These are phyloP conservation scores for Centella asiatica DNA, from an alignment of 129 eudicot species.

Conservation along the genomic window DNA sequence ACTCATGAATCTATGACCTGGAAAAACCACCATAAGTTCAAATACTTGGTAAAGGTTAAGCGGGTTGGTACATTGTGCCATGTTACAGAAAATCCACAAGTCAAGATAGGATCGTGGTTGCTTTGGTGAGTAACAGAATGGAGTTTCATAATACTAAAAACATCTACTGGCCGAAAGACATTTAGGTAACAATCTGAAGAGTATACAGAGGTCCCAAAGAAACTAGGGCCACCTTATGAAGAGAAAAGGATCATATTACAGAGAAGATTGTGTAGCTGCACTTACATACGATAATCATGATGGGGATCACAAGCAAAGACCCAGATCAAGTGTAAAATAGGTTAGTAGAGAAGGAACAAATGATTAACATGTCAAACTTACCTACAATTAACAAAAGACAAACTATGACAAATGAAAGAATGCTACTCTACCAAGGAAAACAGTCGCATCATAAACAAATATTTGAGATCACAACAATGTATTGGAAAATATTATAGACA, in stretches of 20 bases:
- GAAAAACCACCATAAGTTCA: not conserved
- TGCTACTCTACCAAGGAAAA: too few species aligned
- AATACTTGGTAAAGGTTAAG: not conserved
- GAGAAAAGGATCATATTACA: not conserved
- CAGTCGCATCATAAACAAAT: not conserved
- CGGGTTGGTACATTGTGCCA: not conserved
- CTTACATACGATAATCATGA: too few species aligned
- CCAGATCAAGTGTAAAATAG: too few species aligned
- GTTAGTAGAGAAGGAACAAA: not conserved
- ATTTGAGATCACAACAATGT: not conserved
- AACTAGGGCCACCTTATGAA: not conserved
- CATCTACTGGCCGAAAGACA: not conserved
- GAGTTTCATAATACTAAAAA: too few species aligned
- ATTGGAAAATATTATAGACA: not conserved
- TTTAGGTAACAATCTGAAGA: not conserved
- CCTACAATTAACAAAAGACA: not conserved
- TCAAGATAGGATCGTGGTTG: not conserved
- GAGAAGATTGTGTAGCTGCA: not conserved
- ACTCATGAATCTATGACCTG: not conserved
- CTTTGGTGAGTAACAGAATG: not conserved
- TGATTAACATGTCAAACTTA: not conserved
- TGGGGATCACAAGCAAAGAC: too few species aligned
- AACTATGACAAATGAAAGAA: too few species aligned
- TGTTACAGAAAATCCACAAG: not conserved
- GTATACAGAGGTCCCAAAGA: not conserved